Evolutionary conservation across 768 basidiomycete species (phyloP).

Genomic region (Brasilioporus rufonigricans): DNA sequence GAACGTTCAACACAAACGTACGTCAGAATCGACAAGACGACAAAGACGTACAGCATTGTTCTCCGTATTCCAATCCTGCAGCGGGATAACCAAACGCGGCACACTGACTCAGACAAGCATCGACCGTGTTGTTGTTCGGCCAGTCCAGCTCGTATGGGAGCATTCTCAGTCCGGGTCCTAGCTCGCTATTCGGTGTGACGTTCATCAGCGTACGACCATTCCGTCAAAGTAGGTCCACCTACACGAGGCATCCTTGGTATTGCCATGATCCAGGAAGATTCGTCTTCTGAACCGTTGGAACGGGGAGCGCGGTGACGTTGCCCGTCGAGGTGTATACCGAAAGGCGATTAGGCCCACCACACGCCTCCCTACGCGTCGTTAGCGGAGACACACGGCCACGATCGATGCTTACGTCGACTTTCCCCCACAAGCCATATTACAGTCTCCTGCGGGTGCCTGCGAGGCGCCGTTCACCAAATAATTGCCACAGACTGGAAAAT

Average conservation of each 20-base stretch:
- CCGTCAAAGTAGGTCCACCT: slow-evolving; percentile 18
- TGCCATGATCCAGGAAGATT: slow-evolving; percentile 60
- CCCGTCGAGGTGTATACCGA: slow-evolving; percentile 62
- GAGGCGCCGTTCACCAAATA: slow-evolving; percentile 60
- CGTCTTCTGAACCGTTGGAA: slow-evolving; percentile 55
- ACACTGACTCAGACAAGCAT: slow-evolving; percentile 66
- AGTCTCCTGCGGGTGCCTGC: slow-evolving; percentile 45
- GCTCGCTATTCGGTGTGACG: slow-evolving; percentile 41
- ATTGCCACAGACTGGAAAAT: slow-evolving; percentile 63
- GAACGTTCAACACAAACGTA: not conserved
- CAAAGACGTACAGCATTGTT: slow-evolving; percentile 64
- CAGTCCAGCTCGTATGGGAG: slow-evolving; percentile 63
- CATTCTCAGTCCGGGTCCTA: slow-evolving; percentile 37
- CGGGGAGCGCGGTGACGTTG: slow-evolving; percentile 52
- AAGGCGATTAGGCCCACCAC: slow-evolving; percentile 71
- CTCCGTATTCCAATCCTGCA: slow-evolving; percentile 65
- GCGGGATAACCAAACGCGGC: slow-evolving; percentile 69
- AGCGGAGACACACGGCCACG: not conserved
- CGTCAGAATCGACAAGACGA: not conserved
- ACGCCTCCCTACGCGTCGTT: slow-evolving; percentile 45
- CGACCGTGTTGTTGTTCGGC: slow-evolving; percentile 60
- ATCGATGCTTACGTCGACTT: slow-evolving; percentile 49
- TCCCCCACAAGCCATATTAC: slow-evolving; percentile 75
- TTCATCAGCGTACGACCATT: not conserved
- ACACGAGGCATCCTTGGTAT: slow-evolving; percentile 70